phyloP scores from a whole-genome alignment of 768 basidiomycete species.

The Fomitopsis pulvina region DNA sequence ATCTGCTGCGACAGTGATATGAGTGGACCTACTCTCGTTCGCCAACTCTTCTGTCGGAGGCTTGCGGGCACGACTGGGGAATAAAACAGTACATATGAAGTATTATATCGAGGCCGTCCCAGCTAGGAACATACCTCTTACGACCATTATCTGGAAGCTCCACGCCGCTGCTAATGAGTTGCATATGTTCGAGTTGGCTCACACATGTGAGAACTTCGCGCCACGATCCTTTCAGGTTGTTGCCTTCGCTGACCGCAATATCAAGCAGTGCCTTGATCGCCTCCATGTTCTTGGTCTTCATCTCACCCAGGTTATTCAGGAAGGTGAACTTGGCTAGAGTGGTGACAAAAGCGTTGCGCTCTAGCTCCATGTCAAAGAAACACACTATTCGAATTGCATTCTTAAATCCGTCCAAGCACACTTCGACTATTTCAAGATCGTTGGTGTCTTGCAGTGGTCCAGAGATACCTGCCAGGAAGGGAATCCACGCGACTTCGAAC shows the following conservation, averaged over 20 bases:
- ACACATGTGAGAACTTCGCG: constrained; percentile 95
- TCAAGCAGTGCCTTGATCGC: constrained; percentile 95
- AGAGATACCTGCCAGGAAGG: constrained; percentile 92
- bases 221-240: constrained; percentile 94
- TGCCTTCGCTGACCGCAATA: constrained; percentile 94
- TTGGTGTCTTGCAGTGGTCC: constrained; percentile 93
- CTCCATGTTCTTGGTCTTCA: constrained; percentile 99
- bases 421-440: constrained; percentile 84
- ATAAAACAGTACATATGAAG: constrained; percentile 24
- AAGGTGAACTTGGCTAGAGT: constrained; percentile 96
- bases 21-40: constrained; percentile 93
- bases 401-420: constrained; percentile 94
- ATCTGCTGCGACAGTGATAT: constrained; percentile 97
- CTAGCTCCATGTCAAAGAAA: constrained; percentile 94
- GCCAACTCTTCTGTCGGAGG: constrained; percentile 89
- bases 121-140: constrained; percentile 51
- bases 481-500: constrained; percentile 99
- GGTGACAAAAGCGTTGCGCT: constrained; percentile 98
- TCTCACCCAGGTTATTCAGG: constrained; percentile 95
- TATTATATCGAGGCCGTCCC: constrained; percentile 5
- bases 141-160: constrained; percentile 73
- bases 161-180: constrained; percentile 86
- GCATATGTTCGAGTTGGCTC: constrained; percentile 98
- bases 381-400: constrained; percentile 95
- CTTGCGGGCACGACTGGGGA: constrained; percentile 36